phyloP scores from a whole-genome alignment of 495 filamentous ascomycete species.

The Cercophora samala region DNA sequence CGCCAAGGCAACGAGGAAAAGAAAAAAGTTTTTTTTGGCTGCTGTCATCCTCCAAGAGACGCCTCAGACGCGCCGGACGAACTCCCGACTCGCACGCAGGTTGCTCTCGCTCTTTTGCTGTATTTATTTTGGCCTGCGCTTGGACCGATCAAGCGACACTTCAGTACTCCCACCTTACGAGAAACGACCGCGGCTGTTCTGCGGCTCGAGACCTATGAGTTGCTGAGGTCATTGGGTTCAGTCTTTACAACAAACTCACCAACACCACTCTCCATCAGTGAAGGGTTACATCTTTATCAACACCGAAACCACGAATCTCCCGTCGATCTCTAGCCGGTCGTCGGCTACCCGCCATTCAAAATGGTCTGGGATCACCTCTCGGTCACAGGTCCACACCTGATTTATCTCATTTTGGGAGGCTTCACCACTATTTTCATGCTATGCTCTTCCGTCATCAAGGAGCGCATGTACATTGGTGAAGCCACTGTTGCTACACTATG shows the following conservation, averaged over 20 bases:
- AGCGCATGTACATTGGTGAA: slow-evolving; percentile 97
- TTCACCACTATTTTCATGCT: slow-evolving; percentile 99
- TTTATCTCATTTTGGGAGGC: slow-evolving; percentile 96
- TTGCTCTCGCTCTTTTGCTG: not conserved
- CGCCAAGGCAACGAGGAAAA: not conserved
- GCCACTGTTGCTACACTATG: slow-evolving; percentile 94
- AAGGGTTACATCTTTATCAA: not conserved
- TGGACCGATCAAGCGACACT: not conserved
- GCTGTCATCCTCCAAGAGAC: not conserved
- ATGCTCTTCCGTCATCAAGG: slow-evolving; percentile 95
- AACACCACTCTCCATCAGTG: not conserved
- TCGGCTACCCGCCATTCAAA: slow-evolving; percentile 24
- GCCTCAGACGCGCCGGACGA: not conserved
- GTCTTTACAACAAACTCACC: not conserved
- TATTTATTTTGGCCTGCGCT: not conserved
- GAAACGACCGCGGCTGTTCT: not conserved
- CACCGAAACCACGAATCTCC: not conserved
- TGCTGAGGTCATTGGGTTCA: not conserved
- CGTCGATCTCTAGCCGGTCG: not conserved
- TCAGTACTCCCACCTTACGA: not conserved
- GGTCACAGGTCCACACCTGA: slow-evolving; percentile 93
- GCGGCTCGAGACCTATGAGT: not conserved
- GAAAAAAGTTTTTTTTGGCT: not conserved
- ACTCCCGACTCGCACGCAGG: not conserved
- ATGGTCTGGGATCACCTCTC: slow-evolving; percentile 95